Evolutionary conservation across 1,139 yeast genomes (phyloP), one percentile per base, ranked within the genome.

Genomic region (Tardiomyces blankii): DNA sequence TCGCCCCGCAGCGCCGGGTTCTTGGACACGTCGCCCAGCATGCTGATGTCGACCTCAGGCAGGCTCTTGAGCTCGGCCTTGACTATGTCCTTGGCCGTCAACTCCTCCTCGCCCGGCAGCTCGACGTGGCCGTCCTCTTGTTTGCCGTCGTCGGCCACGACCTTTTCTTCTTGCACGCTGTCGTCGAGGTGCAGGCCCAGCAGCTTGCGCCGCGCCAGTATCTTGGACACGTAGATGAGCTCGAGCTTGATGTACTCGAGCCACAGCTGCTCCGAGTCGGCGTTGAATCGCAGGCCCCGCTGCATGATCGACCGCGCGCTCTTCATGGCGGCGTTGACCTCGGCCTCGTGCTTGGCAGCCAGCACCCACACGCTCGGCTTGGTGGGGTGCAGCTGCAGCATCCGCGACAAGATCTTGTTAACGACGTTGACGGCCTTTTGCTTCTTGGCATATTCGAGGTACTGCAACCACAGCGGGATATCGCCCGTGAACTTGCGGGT

Each of bases 331-430:
- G 91, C 85, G 64, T 91, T 88, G 40, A 75, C 75, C 57, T 91
- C 96, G 57, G 86, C 81, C 66, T 93, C 97, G 64, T 87, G 88
- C 61, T 86, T 86, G 42, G 97, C 96, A 21, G 96, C 96, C 58
- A 88, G 77, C 45, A 91, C 77, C 98, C 98, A 93, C 13, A 93
- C 85, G 56, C 82, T 82, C 1, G 88, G 77, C 59, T 88, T 85
- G 46, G 86, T 75, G n/a, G 98, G 97, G 60, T 91, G 97, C 52
- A 87, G 68, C 64, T 82, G 88, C 55, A 93, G 71, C 55, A 91
- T 70, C 49, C 79, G 76, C 2, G 93, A 80, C 62, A 88, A 87
- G 7, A 87, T 80, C 54, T 78, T 80, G 61, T 86, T 88, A n/a
- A 87, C 78, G 41, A 82, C 82, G 55, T 84, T 82, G 51, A 82